These are phyloP conservation scores for Candida labiduridarum DNA, from an alignment of 1,139 yeast species.

Conservation along the genomic window DNA sequence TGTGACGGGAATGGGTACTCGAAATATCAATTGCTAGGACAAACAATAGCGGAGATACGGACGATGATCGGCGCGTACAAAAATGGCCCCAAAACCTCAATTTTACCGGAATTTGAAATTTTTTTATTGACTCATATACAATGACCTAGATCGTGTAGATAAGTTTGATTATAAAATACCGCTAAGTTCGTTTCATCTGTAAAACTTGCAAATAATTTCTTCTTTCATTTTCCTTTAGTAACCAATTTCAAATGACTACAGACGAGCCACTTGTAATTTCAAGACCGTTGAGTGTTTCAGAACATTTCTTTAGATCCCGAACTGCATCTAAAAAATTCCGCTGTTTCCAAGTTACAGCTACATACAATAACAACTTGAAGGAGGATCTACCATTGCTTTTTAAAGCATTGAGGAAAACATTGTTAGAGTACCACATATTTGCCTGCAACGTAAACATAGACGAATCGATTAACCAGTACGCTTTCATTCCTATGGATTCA, in stretches of 20 bases:
- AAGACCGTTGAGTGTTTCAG: constrained; percentile 35
- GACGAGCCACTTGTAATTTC: constrained; percentile 9
- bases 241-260: neutral
- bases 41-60: no score
- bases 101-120: no score
- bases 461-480: constrained; percentile 14
- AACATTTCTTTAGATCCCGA: constrained; percentile 39
- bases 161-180: no score
- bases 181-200: no score
- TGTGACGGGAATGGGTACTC: no score
- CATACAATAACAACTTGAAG: constrained; percentile 29
- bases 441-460: constrained; percentile 31
- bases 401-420: constrained; percentile 33
- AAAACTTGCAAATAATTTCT: neutral
- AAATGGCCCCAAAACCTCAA: no score
- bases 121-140: no score
- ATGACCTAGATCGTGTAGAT: no score
- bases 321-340: constrained; percentile 31
- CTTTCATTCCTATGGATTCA: constrained; percentile 27
- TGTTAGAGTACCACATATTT: constrained; percentile 39
- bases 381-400: constrained; percentile 19
- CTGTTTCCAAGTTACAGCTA: constrained; percentile 39
- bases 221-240: neutral
- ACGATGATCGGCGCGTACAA: no score
- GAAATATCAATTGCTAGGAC: no score